Base-by-base conservation (phyloP, 768 basidiomycete genomes). In the Suillus lakei region DNA sequence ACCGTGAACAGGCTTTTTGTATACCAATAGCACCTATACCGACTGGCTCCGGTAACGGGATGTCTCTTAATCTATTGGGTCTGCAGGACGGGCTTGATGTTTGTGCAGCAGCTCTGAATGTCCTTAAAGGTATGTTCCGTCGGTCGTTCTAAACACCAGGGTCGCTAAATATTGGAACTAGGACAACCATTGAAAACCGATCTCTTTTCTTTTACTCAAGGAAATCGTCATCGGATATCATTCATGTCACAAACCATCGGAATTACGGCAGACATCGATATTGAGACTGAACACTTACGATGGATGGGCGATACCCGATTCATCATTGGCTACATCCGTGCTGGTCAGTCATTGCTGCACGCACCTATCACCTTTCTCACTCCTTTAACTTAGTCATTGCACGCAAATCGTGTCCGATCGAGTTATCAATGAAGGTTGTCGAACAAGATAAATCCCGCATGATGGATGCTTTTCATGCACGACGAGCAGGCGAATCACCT, bases 271-370 rank as follows among this genome's bases (percentile, higher is more conserved):
- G 93, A 96, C 67, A 65, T 94, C 46, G 94, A 95, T 77, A 77
- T 92, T 53, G 91, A 91, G 63, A 96, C 95, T 2, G 94, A 96
- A 66, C 80, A 92, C 70, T 76, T 96, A 48, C 86, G 93, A 10
- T 95, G 91, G 90, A 89, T 96, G 89, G 95, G 95, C 12, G 91
- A 90, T 71, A 80, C 83, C 15, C 89, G 95, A 10, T 96, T 96
- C 75, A 74, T 90, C 36, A 79, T 86, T 65, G 95, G 95, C 10
- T 86, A 87, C 72, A 72, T 96, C 4, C 82, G 86, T 59, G 92
- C 90, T 75, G 70, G 92, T 92, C 72, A 67, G 87, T 59, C 73
- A 8, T 26, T 38, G 21, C 10, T 16, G 1, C 16, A 18, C 23
- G 12, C 1, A 53, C 60, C 54, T 65, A 65, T 53, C 30, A 41